Percentiles rank a stretch among this genome's conserved stretches.
phyloP scores from a whole-genome alignment of 164 flowering plant genomes.

The Magnolia officinalis region DNA sequence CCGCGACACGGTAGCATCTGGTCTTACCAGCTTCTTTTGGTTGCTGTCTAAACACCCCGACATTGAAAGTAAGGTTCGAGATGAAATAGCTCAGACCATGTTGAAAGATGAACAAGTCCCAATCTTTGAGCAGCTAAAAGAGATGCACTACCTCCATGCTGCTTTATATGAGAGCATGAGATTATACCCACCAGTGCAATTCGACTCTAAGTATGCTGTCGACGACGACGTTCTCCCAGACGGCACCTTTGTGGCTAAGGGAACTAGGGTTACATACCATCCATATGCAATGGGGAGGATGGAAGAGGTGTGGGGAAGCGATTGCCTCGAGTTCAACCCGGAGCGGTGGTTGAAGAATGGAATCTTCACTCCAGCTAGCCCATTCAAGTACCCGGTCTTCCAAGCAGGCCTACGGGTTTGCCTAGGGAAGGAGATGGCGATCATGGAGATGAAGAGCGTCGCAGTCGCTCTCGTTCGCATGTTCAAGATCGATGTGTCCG shows the following conservation, averaged over 20 bases:
- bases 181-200: conserved; percentile 62
- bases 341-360: conserved; percentile 59
- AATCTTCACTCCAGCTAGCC: conserved; percentile 30
- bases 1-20: conserved; percentile 65
- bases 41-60: conserved; percentile 39
- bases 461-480: conserved; percentile 36
- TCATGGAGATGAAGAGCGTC: conserved; percentile 52
- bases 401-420: conserved; percentile 68
- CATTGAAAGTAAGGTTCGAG: conserved; percentile 18
- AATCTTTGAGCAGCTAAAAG: conserved; percentile 33
- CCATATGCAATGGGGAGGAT: conserved; percentile 82
- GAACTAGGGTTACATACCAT: conserved; percentile 69
- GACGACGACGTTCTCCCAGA: conserved; percentile 66
- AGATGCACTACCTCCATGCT: conserved; percentile 63
- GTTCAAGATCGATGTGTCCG: conserved; percentile 37
- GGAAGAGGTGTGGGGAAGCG: conserved; percentile 65
- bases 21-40: conserved; percentile 59
- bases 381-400: conserved; percentile 64
- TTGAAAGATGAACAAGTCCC: conserved; percentile 14
- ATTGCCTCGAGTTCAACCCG: conserved; percentile 62
- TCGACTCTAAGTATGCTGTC: conserved; percentile 52
- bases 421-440: conserved; percentile 63
- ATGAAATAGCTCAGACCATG: conserved; percentile 17
- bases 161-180: conserved; percentile 60
- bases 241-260: conserved; percentile 45